Conservation (phyloP, 83 land plant genomes). For the Thuja plicata region DNA sequence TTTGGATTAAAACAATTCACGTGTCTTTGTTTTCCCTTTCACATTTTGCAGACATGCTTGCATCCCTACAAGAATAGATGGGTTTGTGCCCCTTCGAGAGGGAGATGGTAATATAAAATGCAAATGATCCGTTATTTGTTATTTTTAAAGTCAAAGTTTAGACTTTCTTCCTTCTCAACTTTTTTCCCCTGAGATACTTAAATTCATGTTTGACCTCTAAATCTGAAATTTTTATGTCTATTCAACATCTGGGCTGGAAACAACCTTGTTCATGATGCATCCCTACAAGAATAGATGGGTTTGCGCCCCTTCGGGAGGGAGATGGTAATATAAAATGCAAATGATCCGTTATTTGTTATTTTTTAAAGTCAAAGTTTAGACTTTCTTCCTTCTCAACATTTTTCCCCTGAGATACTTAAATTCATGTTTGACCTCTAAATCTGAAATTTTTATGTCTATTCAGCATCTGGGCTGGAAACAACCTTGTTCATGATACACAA, state of each 20-base stretch:
- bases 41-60: too few relatives aligned
- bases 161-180: neutral
- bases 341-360: neutral
- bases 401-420: neutral
- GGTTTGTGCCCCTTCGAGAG: neutral
- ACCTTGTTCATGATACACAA: too few relatives aligned
- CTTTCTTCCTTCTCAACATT: neutral
- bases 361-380: neutral
- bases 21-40: too few relatives aligned
- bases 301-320: neutral
- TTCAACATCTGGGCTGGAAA: neutral
- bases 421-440: slow-evolving; percentile 4
- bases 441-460: neutral
- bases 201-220: slow-evolving; percentile 4
- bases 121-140: neutral
- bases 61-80: too few relatives aligned
- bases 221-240: neutral
- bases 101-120: slow-evolving; percentile 7
- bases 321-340: neutral
- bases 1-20: too few relatives aligned
- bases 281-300: too few relatives aligned
- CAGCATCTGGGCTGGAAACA: neutral
- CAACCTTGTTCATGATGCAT: neutral
- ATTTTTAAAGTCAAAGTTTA: neutral
- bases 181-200: neutral